Conservation (phyloP, 176 grass and related monocot species). For the Aegilops bicornis region DNA sequence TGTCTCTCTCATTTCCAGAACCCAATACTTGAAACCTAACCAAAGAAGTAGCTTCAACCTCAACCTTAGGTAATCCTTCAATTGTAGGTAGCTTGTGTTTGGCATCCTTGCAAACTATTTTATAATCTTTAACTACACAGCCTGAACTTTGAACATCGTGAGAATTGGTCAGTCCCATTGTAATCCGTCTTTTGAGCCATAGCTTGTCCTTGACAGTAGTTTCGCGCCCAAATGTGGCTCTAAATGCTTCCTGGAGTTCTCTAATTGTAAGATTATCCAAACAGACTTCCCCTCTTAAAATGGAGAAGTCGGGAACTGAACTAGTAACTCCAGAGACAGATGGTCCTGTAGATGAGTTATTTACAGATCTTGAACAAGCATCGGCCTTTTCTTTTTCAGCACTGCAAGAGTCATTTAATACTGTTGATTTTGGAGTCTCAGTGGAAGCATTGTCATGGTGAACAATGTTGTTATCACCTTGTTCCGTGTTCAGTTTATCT, state of each 20-base stretch:
- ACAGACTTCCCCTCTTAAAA: conserved; percentile 73
- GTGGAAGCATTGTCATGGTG: conserved; percentile 59
- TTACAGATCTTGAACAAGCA: conserved; percentile 45
- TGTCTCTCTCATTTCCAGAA: conserved; percentile 37
- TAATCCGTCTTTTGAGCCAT: conserved; percentile 95
- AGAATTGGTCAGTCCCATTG: conserved; percentile 93
- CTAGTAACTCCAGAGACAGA: conserved; percentile 58
- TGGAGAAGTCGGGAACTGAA: conserved; percentile 82
- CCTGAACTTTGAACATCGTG: conserved; percentile 75
- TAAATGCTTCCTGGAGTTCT: conserved; percentile 96
- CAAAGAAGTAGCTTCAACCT: conserved; percentile 33
- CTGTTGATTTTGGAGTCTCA: conserved; percentile 52
- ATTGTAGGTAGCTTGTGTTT: conserved; percentile 25
- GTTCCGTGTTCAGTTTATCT: conserved; percentile 32
- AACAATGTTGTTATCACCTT: conserved; percentile 22
- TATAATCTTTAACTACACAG: conserved; percentile 81
- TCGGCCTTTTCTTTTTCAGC: conserved; percentile 71
- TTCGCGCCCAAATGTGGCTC: conserved; percentile 82
- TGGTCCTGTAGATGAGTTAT: conserved; percentile 42
- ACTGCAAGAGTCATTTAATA: conserved; percentile 52
- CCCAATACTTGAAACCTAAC: conserved; percentile 38
- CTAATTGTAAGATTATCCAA: conserved; percentile 91
- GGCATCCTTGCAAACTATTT: conserved; percentile 47
- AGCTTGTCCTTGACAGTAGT: conserved; percentile 99
- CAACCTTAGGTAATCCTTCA: conserved; percentile 17